Base-by-base conservation (phyloP, 2,329 filamentous ascomycete species). In the Aureobasidium lini region DNA sequence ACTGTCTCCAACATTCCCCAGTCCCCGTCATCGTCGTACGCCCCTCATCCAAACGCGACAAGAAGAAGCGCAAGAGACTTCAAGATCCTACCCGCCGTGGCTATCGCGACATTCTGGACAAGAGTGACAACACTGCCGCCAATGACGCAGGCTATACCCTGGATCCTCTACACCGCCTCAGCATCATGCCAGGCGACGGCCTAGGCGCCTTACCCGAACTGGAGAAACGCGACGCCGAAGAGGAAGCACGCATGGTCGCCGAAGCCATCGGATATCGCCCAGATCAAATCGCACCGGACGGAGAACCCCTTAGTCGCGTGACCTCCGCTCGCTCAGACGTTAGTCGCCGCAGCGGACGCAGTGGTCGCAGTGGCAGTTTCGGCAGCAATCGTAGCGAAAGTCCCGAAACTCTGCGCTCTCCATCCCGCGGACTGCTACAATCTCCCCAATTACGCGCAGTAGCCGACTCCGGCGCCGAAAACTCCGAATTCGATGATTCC, bases 11-110 rank as follows among this genome's bases (percentile, higher is more conserved):
- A 70, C 92, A 95, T 71, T 95, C 89, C 1, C 91, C 92, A 0
- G 89, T 96, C 1, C 92, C 92, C 1, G 92, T 96, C 7, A 92
- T 96, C 32, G 92, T 96, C 34, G 92, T 96, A 9, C 84, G 92
- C 4, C 91, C 92, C 37, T 88, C 87, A 34, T 88, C 89, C 62
- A 95, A 95, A 75, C 87, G 92, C 18, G 84, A 89, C 69, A 94
- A 94, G 75, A 95, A 95, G 76, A 95, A 94, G 74, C 81, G 83
- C 61, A 96, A 96, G 77, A 85, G 92, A 32, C 82, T 85, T 53
- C 85, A 88, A 57, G 90, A 96, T 66, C 86, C 89, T 6, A 80
- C 78, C 15, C 83, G 91, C 36, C 85, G 88, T 65, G 88, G 85
- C 46, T 96, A 96, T 70, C 79, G 86, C 54, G 82, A 86, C 57